phyloP scores from a whole-genome alignment of 2,329 filamentous ascomycete genomes.

The Elsinoe fawcettii region DNA sequence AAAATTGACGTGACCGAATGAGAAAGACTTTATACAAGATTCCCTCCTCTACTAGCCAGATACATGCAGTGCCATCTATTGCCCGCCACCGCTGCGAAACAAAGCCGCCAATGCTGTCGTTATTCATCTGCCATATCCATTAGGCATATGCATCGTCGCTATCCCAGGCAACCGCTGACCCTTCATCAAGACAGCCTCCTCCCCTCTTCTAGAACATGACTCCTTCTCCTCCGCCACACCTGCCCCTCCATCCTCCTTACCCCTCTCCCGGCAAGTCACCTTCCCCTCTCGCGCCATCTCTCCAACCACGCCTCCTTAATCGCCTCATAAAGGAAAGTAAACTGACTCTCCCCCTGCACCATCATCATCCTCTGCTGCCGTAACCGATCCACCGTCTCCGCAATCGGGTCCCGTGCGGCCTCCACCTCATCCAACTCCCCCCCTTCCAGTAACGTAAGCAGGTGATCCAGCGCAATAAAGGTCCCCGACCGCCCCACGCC shows the following conservation, averaged over 20 bases:
- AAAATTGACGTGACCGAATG: background rate
- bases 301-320: constrained; percentile 67
- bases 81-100: background rate
- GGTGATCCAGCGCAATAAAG: constrained; percentile 91
- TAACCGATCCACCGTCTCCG: constrained; percentile 68
- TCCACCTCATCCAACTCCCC: constrained; percentile 54
- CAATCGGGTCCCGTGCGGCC: constrained; percentile 59
- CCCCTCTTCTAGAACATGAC: background rate
- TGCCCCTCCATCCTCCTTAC: background rate
- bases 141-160: background rate
- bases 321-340: constrained; percentile 81
- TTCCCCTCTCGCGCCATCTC: constrained; percentile 18
- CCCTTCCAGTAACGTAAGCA: constrained; percentile 71
- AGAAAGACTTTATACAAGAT: constrained; percentile 7
- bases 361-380: constrained; percentile 87
- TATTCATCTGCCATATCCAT: background rate
- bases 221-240: constrained; percentile 2
- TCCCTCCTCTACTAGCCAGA: background rate
- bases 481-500: constrained; percentile 91
- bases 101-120: constrained; percentile 11
- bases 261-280: background rate
- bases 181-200: background rate
- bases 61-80: constrained; percentile 4
- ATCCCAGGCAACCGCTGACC: background rate
- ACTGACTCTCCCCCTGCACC: constrained; percentile 86